Evolutionary conservation across 768 basidiomycete species (phyloP).

Genomic region (Asterophora lycoperdoides): DNA sequence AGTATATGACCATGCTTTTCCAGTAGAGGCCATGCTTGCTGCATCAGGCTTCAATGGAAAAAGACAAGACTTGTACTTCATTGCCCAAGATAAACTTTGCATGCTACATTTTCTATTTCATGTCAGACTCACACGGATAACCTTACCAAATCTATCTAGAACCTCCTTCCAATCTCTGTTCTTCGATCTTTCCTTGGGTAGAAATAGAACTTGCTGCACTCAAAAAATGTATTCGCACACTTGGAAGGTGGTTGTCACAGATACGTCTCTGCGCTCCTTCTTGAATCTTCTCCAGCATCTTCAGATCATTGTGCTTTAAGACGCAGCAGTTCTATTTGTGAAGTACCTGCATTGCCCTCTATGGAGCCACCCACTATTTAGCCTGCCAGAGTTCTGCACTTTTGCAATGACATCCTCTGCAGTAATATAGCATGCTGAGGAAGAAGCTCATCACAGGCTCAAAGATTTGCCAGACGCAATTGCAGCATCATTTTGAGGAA

Average conservation of each 20-base stretch:
- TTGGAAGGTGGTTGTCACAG: not conserved
- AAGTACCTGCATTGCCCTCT: not conserved
- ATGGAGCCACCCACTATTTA: not conserved
- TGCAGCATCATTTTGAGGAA: slow-evolving; percentile 15
- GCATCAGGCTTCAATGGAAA: slow-evolving; percentile 1
- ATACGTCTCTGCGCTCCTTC: not conserved
- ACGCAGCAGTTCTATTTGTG: not conserved
- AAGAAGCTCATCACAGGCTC: not conserved
- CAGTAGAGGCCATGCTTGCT: not conserved
- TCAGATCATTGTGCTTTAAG: not conserved
- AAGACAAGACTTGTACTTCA: not conserved
- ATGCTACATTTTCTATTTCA: not conserved
- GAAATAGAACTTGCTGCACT: not conserved
- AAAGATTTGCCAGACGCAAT: slow-evolving; percentile 22
- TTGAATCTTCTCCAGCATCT: not conserved
- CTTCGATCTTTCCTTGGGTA: not conserved
- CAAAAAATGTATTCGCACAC: not conserved
- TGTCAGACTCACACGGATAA: not conserved
- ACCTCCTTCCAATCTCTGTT: not conserved
- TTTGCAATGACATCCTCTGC: not conserved
- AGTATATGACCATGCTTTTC: not conserved
- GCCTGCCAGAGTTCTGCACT: not conserved
- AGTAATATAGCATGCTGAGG: not conserved
- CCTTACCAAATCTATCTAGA: not conserved
- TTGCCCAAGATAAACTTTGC: not conserved